A percentile compares a stretch with the other conserved stretches of the same genome.
phyloP scores from a whole-genome alignment of 345 rosid species.

The Arabis alpina region DNA sequence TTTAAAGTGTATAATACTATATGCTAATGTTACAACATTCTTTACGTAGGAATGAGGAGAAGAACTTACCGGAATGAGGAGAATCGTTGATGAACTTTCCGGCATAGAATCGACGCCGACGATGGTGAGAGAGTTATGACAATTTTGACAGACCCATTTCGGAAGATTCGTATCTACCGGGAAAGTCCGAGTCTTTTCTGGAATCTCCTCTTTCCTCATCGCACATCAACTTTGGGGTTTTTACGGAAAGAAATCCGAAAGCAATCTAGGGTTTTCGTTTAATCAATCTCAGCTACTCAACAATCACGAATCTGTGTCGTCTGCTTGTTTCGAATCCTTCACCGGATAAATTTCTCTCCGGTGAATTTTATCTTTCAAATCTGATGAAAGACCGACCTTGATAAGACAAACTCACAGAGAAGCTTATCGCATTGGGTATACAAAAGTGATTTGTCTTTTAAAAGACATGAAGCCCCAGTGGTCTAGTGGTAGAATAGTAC shows the following conservation, averaged over 20 bases:
- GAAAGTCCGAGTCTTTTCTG: conserved; percentile 58
- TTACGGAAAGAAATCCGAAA: not conserved
- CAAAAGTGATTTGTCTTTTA: too few species aligned
- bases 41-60: too few species aligned
- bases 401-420: too few species aligned
- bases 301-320: not conserved
- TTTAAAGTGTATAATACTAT: too few species aligned
- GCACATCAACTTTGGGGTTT: not conserved
- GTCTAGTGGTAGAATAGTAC: conserved; percentile 64
- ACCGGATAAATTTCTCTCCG: conserved; percentile 10
- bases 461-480: conserved; percentile 24
- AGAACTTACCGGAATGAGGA: conserved; percentile 72
- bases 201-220: conserved; percentile 54
- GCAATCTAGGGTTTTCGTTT: not conserved
- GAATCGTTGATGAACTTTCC: conserved; percentile 79
- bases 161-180: conserved; percentile 77
- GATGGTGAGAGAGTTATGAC: conserved; percentile 78
- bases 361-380: not conserved
- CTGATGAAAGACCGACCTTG: not conserved
- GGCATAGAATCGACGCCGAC: conserved; percentile 87
- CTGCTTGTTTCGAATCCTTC: not conserved
- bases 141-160: conserved; percentile 88
- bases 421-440: too few species aligned
- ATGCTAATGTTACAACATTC: too few species aligned
- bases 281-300: not conserved